These are phyloP conservation scores for Plasmodium yoelii DNA, from an alignment of 169 alveolate genomes.

Conservation along the genomic window DNA sequence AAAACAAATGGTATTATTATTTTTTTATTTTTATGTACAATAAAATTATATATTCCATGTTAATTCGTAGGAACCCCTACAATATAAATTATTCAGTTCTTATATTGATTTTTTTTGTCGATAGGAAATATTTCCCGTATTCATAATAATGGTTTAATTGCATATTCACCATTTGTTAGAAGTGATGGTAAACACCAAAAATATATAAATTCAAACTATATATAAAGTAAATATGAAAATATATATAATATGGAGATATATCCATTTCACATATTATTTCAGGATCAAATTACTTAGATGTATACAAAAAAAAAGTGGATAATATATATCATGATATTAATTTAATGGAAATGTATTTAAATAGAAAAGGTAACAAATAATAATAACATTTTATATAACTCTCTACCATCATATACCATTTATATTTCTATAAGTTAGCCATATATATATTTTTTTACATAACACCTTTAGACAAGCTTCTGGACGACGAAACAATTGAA, in stretches of 20 bases:
- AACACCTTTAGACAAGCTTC: conserved; percentile 16
- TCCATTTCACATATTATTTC: conserved; percentile 5
- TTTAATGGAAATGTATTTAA: conserved; percentile 25
- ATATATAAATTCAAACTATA: conserved; percentile 11
- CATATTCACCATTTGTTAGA: conserved; percentile 74
- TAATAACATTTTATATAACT: background rate
- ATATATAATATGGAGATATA: background rate
- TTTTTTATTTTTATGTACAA: background rate
- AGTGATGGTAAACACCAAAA: conserved; percentile 53
- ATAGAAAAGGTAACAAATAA: conserved; percentile 27
- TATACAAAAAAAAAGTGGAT: conserved; percentile 71
- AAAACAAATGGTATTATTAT: conserved; percentile 52
- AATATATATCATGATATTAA: conserved; percentile 33
- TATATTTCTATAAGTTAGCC: too few relatives aligned
- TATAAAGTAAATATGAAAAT: conserved; percentile 9
- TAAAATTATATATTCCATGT: background rate
- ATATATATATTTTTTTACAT: conserved; percentile 11
- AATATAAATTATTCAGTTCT: conserved; percentile 1
- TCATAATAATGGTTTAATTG: conserved; percentile 65
- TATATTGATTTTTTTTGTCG: background rate
- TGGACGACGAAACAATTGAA: conserved; percentile 33
- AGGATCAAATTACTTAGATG: conserved; percentile 69
- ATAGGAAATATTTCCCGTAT: conserved; percentile 45
- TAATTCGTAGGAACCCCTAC: background rate
- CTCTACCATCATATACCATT: too few relatives aligned